phyloP scores from a whole-genome alignment of 306 rosid species.

The Acmispon strigosus region DNA sequence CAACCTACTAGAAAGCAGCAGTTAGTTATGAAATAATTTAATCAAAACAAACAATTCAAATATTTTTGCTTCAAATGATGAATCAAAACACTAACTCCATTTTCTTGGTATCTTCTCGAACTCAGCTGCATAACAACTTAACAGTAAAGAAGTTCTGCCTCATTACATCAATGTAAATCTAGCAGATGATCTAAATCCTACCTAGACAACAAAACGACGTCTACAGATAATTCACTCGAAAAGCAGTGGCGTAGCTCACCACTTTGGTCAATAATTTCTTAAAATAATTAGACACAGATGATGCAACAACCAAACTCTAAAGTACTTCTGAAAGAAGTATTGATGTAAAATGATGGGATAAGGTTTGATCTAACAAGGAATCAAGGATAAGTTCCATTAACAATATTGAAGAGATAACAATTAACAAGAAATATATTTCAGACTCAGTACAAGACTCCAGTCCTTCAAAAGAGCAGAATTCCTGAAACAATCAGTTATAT shows the following conservation, averaged over 20 bases:
- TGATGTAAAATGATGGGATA: neutral
- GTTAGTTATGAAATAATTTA: constrained; percentile 27
- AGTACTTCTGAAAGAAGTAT: neutral
- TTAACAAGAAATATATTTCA: neutral
- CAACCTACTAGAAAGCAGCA: constrained; percentile 75
- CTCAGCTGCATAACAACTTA: neutral
- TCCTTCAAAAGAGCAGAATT: neutral
- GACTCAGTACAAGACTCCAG: neutral
- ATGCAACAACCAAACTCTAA: neutral
- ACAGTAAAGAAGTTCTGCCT: neutral
- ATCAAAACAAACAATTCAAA: neutral
- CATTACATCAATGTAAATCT: neutral
- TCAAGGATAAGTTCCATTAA: neutral
- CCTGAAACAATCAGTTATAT: neutral
- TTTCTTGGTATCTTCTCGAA: neutral
- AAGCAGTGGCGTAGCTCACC: neutral
- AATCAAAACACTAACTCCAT: neutral
- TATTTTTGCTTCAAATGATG: neutral
- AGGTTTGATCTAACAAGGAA: constrained; percentile 3
- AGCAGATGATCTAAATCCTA: neutral
- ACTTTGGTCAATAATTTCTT: neutral
- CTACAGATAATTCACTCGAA: neutral
- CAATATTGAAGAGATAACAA: constrained; percentile 1
- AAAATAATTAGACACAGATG: neutral
- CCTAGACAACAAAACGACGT: neutral